phyloP scores from a whole-genome alignment of 176 grass and related monocot species.

The Phragmites australis region DNA sequence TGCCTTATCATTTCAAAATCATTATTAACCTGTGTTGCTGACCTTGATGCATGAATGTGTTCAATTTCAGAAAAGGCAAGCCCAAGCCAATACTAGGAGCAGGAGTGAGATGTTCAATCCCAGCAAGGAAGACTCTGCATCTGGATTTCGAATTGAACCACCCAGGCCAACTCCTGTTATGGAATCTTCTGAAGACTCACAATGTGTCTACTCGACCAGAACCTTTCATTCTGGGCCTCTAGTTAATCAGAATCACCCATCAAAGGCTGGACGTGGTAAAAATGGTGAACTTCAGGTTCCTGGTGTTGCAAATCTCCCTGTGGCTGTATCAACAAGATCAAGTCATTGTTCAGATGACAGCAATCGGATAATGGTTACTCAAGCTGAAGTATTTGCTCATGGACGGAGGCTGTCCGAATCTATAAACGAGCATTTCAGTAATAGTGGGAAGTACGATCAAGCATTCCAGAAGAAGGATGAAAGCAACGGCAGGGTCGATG shows the following conservation, averaged over 20 bases:
- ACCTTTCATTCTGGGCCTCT: conserved; percentile 89
- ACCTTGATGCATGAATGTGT: conserved; percentile 17
- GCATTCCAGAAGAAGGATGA: conserved; percentile 60
- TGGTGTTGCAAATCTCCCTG: conserved; percentile 32
- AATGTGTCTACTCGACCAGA: conserved; percentile 48
- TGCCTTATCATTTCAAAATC: not conserved
- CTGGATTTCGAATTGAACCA: conserved; percentile 94
- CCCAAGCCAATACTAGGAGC: conserved; percentile 68
- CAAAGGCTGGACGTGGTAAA: conserved; percentile 48
- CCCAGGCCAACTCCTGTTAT: conserved; percentile 45
- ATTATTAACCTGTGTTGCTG: not conserved
- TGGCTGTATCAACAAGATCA: conserved; percentile 42
- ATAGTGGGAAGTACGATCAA: conserved; percentile 61
- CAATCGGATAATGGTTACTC: conserved; percentile 24
- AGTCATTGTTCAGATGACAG: conserved; percentile 38
- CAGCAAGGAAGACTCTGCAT: conserved; percentile 73
- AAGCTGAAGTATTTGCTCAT: conserved; percentile 51
- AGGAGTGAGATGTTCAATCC: conserved; percentile 93
- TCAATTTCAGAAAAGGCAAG: conserved; percentile 72
- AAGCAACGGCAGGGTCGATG: conserved; percentile 45
- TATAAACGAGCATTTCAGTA: conserved; percentile 59
- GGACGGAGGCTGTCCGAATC: conserved; percentile 68
- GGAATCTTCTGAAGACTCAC: conserved; percentile 52
- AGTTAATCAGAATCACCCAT: conserved; percentile 58
- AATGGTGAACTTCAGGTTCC: conserved; percentile 46